These are phyloP conservation scores for Pythium insidiosum DNA, from an alignment of 352 stramenopile genomes.

Conservation along the genomic window DNA sequence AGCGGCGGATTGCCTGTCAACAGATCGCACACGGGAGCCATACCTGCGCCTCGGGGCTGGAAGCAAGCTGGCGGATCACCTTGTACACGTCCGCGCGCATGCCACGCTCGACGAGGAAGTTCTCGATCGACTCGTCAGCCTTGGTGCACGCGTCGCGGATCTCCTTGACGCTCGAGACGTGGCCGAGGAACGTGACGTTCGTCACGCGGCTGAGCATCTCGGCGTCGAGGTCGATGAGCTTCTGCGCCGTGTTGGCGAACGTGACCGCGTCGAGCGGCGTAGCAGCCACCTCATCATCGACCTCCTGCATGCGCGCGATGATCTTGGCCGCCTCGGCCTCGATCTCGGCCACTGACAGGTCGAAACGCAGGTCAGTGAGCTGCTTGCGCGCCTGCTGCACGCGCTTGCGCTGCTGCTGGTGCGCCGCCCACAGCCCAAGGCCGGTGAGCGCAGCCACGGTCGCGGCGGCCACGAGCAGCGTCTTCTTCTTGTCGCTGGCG, in stretches of 20 bases:
- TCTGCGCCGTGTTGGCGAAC: constrained; percentile 69
- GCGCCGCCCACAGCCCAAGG: constrained; percentile 36
- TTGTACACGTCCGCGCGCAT: constrained; percentile 86
- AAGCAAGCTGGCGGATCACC: constrained; percentile 44
- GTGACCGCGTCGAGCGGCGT: constrained; percentile 27
- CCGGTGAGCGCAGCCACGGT: constrained; percentile 36
- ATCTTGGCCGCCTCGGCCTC: constrained; percentile 57
- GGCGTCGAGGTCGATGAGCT: constrained; percentile 73
- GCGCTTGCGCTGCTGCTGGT: constrained; percentile 37
- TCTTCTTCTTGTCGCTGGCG: constrained; percentile 50
- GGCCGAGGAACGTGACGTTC: constrained; percentile 81
- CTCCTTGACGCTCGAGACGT: constrained; percentile 54
- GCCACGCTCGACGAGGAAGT: constrained; percentile 63
- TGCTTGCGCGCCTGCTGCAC: constrained; percentile 32
- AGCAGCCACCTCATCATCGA: constrained; percentile 62
- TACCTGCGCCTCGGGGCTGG: constrained; percentile 37
- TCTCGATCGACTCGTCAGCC: constrained; percentile 70
- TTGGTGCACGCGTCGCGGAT: constrained; percentile 78
- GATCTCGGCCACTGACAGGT: constrained; percentile 68
- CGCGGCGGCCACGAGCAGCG: constrained; percentile 39
- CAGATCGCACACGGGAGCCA: too few relatives aligned
- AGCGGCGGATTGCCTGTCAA: too few relatives aligned
- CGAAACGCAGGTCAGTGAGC: constrained; percentile 62
- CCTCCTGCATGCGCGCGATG: constrained; percentile 52
- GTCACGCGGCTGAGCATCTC: constrained; percentile 79